Evolutionary conservation across 805 yeast species (phyloP), one percentile per base, ranked within the genome.

Genomic region (Suhomyces prunicola): DNA sequence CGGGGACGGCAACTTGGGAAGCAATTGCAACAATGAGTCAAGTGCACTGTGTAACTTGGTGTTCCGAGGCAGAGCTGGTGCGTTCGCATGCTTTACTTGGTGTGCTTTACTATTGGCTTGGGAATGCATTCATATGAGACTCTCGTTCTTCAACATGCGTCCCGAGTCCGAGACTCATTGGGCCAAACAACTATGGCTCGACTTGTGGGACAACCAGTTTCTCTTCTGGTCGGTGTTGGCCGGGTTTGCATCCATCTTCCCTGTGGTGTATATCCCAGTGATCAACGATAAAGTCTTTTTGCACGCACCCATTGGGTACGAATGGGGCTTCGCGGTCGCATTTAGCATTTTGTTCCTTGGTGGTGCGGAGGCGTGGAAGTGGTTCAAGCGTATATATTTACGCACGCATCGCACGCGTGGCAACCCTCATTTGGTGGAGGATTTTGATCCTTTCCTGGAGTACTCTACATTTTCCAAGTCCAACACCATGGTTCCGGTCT

Each of bases 81-180:
- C 75, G 3, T 72, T 72, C 53, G 76, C 71, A 4, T 69, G 65
- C 27, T 69, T 72, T 70, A 70, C 74, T 1, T 72, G 77, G 77
- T 71, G 75, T 64, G 75, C 76, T 2, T 68, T 72, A 48, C 60
- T 72, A 15, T 61, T 72, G 53, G 73, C 75, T 6, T 72, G 75
- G 76, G 76, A 72, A 56, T 72, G 77, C 58, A 59, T 72, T 44
- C 76, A 72, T 54, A 72, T 73, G 23, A 54, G 54, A 29, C 62
- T 65, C 53, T 72, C 76, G 2, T 66, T 72, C 50, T 71, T 72
- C 52, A 54, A 56, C 39, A 71, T 72, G 75, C 64, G 73, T 53
- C 74, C 67, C 49, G 74, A 70, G 13, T 64, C 73, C 12, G 73
- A 66, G 47, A 56, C 60, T 45, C 62, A 73, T 26, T 71, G 76